These are phyloP conservation scores for Avena eriantha DNA, from an alignment of 176 grass and related monocot genomes.

Conservation along the genomic window DNA sequence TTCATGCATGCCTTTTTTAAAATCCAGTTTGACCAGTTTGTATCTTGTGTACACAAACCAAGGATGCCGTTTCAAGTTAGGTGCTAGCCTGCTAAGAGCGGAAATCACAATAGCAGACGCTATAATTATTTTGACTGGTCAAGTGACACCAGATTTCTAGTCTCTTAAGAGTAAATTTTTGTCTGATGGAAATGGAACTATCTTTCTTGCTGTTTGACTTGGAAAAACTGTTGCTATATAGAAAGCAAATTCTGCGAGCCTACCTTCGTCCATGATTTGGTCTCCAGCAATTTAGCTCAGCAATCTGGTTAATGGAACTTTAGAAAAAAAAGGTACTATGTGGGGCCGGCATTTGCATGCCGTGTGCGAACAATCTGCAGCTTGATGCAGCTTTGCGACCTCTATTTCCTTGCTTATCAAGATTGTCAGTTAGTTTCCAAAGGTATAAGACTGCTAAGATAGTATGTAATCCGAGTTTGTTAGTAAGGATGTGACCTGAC, in stretches of 20 bases:
- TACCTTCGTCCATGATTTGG: neutral
- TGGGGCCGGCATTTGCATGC: neutral
- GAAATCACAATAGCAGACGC: conserved; percentile 6
- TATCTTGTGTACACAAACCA: conserved; percentile 13
- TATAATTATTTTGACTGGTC: conserved; percentile 5
- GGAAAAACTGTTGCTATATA: neutral
- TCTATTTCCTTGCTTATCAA: neutral
- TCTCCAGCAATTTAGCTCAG: neutral
- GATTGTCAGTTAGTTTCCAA: neutral
- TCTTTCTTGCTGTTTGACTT: conserved; percentile 37
- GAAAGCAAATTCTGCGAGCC: neutral
- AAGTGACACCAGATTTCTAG: neutral
- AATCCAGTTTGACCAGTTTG: conserved; percentile 29
- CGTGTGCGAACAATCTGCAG: neutral
- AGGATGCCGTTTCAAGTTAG: conserved; percentile 10
- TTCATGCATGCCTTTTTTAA: conserved; percentile 5
- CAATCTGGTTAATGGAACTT: neutral
- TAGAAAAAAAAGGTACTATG: neutral
- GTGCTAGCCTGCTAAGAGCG: conserved; percentile 31
- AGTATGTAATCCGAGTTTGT: conserved; percentile 7
- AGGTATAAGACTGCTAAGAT: conserved; percentile 10
- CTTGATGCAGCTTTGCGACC: neutral
- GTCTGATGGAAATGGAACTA: neutral
- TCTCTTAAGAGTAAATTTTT: conserved; percentile 20
- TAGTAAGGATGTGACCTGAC: neutral